phyloP scores from a whole-genome alignment of 2,329 filamentous ascomycete genomes.

The Stachybotrys echinatus region DNA sequence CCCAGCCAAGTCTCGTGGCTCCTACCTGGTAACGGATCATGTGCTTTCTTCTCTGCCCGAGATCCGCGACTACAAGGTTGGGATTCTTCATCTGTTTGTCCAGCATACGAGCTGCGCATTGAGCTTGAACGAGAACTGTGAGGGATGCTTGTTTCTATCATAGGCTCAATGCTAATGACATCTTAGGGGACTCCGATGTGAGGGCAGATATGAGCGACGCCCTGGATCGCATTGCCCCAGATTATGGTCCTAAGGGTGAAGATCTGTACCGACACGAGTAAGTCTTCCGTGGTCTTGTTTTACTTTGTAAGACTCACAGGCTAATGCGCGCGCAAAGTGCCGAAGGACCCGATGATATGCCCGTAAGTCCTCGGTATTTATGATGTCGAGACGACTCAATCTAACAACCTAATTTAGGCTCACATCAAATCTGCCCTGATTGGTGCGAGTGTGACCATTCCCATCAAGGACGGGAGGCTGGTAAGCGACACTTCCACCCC shows the following conservation, averaged over 20 bases:
- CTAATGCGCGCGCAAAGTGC: slow-evolving; percentile 41
- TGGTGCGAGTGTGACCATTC: slow-evolving; percentile 84
- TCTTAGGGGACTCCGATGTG: slow-evolving; percentile 66
- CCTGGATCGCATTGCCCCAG: slow-evolving; percentile 82
- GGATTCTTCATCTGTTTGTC: slow-evolving; percentile 82
- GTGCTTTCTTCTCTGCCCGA: slow-evolving; percentile 71
- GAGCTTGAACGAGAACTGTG: slow-evolving; percentile 85
- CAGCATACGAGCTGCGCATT: slow-evolving; percentile 94
- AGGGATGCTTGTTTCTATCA: slow-evolving; percentile 24
- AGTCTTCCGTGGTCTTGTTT: slow-evolving; percentile 8
- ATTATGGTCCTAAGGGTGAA: slow-evolving; percentile 64
- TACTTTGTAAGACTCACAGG: neutral
- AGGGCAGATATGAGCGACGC: slow-evolving; percentile 90
- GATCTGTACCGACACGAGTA: slow-evolving; percentile 70
- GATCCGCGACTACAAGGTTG: slow-evolving; percentile 76
- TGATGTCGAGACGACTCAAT: neutral
- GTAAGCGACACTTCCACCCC: slow-evolving; percentile 32
- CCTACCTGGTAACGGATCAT: slow-evolving; percentile 81
- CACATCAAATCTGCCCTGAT: slow-evolving; percentile 91
- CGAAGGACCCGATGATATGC: slow-evolving; percentile 93
- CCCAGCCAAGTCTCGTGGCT: slow-evolving; percentile 70
- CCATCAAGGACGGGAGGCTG: slow-evolving; percentile 80
- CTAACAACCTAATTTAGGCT: slow-evolving; percentile 46
- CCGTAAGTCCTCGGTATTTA: slow-evolving; percentile 40
- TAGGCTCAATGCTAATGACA: neutral